Evolutionary conservation across 2,329 filamentous ascomycete genomes (phyloP).

Genomic region (Aspergillus niger): DNA sequence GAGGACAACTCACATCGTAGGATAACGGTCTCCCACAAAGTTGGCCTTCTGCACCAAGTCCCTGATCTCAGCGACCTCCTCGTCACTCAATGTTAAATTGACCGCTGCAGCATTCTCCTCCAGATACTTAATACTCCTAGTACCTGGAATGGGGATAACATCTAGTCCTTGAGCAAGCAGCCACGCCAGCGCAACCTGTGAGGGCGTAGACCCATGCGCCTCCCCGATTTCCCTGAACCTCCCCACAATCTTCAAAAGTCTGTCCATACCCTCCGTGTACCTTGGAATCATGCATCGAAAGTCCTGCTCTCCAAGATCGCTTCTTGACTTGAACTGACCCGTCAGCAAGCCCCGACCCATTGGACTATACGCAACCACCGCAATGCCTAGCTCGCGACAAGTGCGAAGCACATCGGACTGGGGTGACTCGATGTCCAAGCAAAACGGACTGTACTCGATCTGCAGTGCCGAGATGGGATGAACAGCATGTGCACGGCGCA

Average conservation of each 20-base stretch:
- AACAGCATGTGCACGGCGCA: slow-evolving; percentile 53
- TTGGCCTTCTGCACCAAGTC: background rate
- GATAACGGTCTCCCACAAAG: background rate
- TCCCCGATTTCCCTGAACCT: slow-evolving; percentile 53
- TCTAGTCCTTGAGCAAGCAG: slow-evolving; percentile 49
- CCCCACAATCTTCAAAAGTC: slow-evolving; percentile 57
- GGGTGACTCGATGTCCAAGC: slow-evolving; percentile 50
- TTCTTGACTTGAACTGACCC: slow-evolving; percentile 49
- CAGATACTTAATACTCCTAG: background rate
- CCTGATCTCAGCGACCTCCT: background rate
- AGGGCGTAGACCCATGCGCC: slow-evolving; percentile 57
- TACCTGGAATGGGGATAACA: slow-evolving; percentile 12
- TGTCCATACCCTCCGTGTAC: slow-evolving; percentile 52
- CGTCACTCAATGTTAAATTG: background rate
- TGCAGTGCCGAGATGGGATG: slow-evolving; percentile 53
- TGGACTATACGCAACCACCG: slow-evolving; percentile 61
- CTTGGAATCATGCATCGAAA: slow-evolving; percentile 51
- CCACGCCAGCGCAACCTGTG: slow-evolving; percentile 66
- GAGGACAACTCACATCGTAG: background rate
- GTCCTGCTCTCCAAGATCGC: slow-evolving; percentile 53
- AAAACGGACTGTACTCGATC: slow-evolving; percentile 55
- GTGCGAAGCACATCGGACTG: slow-evolving; percentile 55
- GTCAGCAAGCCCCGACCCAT: slow-evolving; percentile 62
- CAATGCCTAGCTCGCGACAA: slow-evolving; percentile 59
- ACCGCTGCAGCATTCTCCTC: slow-evolving; percentile 7